Evolutionary conservation across 352 stramenopile species (phyloP).

Genomic region (Phytophthora ramorum): DNA sequence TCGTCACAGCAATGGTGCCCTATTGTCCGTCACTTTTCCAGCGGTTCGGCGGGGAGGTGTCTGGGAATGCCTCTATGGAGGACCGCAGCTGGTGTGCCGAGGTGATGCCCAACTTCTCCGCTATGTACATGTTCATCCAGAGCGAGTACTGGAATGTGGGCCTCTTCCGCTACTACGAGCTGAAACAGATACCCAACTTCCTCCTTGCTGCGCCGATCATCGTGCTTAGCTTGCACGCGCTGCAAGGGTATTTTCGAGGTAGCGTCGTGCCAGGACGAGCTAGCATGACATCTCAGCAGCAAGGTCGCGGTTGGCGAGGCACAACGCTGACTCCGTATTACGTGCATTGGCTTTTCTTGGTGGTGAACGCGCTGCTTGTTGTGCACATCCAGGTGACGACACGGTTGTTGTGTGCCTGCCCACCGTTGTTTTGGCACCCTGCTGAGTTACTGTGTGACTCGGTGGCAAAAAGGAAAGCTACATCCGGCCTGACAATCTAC

Average conservation of each 20-base stretch:
- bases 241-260: constrained; percentile 59
- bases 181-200: constrained; percentile 96
- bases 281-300: not conserved
- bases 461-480: constrained; percentile 13
- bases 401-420: constrained; percentile 77
- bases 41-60: constrained; percentile 13
- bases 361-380: constrained; percentile 78
- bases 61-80: constrained; percentile 1
- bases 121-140: constrained; percentile 96
- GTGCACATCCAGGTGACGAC: constrained; percentile 90
- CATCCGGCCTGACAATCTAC: constrained; percentile 17
- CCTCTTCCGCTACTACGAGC: constrained; percentile 93
- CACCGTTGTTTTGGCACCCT: constrained; percentile 83
- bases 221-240: constrained; percentile 60
- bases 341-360: constrained; percentile 76
- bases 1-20: constrained; percentile 55
- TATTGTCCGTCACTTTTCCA: constrained; percentile 69
- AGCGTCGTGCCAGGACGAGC: constrained; percentile 22
- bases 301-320: constrained; percentile 20
- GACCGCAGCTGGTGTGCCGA: constrained; percentile 78
- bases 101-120: constrained; percentile 74
- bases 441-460: constrained; percentile 35
- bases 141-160: constrained; percentile 96
- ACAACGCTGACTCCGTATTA: constrained; percentile 59
- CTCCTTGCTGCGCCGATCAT: constrained; percentile 91